Percentiles rank a stretch among this genome's conserved stretches.
Evolutionary conservation across 2,329 filamentous ascomycete genomes (phyloP).

Genomic region (Alternaria consortialis): DNA sequence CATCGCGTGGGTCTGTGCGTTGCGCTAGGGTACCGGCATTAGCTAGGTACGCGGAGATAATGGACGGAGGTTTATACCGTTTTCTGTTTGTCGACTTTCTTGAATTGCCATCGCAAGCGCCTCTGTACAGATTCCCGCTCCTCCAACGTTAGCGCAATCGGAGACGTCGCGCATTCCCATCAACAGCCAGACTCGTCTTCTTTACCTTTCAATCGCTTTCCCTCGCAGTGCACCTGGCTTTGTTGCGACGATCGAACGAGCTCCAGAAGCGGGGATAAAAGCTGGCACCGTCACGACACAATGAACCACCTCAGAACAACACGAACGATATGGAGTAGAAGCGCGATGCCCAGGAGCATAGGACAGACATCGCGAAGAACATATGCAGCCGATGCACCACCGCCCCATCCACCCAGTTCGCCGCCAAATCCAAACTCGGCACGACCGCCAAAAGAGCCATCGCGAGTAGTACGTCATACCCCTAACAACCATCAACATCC

Average conservation of each 20-base stretch:
- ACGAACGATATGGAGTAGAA: constrained; percentile 9
- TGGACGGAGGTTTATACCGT: constrained; percentile 16
- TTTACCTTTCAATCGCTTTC: neutral
- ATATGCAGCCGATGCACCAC: constrained; percentile 27
- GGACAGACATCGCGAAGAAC: constrained; percentile 18
- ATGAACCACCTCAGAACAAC: constrained; percentile 28
- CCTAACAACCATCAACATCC: neutral
- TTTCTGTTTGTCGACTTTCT: constrained; percentile 5
- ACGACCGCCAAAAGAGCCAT: constrained; percentile 29
- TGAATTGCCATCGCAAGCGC: neutral
- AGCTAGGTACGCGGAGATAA: constrained; percentile 27
- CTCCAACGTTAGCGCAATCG: neutral
- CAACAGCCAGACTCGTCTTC: neutral
- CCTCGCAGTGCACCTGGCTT: constrained; percentile 8
- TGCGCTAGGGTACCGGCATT: constrained; percentile 4
- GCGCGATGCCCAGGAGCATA: constrained; percentile 8
- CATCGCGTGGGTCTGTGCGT: constrained; percentile 26
- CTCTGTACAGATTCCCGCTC: neutral
- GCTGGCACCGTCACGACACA: neutral
- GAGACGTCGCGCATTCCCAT: neutral
- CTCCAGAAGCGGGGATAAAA: constrained; percentile 8
- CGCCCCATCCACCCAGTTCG: constrained; percentile 19
- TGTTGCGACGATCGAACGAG: neutral
- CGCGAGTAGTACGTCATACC: constrained; percentile 31
- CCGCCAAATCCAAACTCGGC: constrained; percentile 24